phyloP scores from a whole-genome alignment of 75 land plant genomes.

The Cryptomeria japonica region DNA sequence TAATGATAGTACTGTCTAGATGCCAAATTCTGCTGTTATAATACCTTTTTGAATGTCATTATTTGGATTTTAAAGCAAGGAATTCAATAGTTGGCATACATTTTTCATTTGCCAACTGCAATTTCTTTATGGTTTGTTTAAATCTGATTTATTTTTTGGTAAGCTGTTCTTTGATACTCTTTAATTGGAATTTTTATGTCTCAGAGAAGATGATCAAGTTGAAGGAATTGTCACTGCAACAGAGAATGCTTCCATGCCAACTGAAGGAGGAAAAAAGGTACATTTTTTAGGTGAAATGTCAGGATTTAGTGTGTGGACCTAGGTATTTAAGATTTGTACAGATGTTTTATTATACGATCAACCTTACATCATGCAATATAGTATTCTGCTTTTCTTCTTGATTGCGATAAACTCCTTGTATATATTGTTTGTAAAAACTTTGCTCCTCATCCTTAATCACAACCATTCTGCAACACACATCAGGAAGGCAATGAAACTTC shows the following conservation, averaged over 20 bases:
- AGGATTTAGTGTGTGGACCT: background rate
- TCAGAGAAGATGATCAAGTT: background rate
- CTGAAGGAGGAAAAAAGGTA: constrained; percentile 1
- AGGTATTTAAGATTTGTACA: background rate
- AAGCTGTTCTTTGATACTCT: background rate
- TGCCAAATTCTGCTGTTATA: background rate
- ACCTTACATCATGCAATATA: background rate
- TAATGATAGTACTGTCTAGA: background rate
- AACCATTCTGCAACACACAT: background rate
- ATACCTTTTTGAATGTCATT: background rate
- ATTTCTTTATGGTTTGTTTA: background rate
- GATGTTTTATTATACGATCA: background rate
- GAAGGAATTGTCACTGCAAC: background rate
- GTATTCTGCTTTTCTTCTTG: background rate
- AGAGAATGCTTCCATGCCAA: background rate
- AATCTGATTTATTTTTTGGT: background rate
- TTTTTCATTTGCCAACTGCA: background rate
- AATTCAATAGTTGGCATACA: background rate
- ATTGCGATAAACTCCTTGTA: background rate
- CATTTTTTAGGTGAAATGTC: background rate
- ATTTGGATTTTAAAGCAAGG: background rate
- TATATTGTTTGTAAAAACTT: no score
- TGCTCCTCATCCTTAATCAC: no score
- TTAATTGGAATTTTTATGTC: background rate
- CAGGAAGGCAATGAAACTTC: background rate